Evolutionary conservation across 768 basidiomycete genomes (phyloP).

Genomic region (Russula foetens): DNA sequence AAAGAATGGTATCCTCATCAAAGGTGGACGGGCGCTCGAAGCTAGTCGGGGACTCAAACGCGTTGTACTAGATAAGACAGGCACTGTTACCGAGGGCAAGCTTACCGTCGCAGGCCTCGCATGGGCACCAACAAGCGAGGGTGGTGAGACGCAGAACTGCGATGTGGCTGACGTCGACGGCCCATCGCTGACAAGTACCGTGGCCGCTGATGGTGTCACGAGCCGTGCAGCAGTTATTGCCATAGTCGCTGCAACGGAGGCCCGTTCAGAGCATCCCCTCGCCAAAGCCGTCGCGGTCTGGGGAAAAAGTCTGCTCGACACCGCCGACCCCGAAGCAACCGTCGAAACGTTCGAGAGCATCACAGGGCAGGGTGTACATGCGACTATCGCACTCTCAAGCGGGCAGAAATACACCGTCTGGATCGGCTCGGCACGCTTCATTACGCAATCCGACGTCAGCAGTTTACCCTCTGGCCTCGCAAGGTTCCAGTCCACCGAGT

Average conservation of each 20-base stretch:
- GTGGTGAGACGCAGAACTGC: conserved; percentile 22
- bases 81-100: conserved; percentile 95
- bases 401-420: conserved; percentile 43
- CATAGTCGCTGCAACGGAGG: conserved; percentile 81
- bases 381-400: conserved; percentile 47
- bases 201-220: conserved; percentile 56
- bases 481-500: conserved; percentile 64
- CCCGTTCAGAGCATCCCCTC: conserved; percentile 91
- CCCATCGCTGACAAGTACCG: conserved; percentile 22
- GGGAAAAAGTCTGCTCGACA: conserved; percentile 55
- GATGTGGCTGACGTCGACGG: conserved; percentile 13
- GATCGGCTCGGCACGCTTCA: conserved; percentile 71
- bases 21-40: conserved; percentile 91
- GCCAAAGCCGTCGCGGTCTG: conserved; percentile 87
- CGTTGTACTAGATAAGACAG: conserved; percentile 94
- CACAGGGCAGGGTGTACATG: conserved; percentile 83
- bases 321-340: conserved; percentile 40
- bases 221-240: conserved; percentile 56
- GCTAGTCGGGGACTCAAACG: conserved; percentile 76
- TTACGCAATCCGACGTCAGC: conserved; percentile 44
- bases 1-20: conserved; percentile 95
- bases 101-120: conserved; percentile 66
- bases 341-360: conserved; percentile 78
- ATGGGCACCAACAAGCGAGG: conserved; percentile 52
- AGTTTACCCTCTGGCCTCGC: conserved; percentile 52